phyloP scores from a whole-genome alignment of 139 green algal genomes.

The Pedinophyceae sp. region DNA sequence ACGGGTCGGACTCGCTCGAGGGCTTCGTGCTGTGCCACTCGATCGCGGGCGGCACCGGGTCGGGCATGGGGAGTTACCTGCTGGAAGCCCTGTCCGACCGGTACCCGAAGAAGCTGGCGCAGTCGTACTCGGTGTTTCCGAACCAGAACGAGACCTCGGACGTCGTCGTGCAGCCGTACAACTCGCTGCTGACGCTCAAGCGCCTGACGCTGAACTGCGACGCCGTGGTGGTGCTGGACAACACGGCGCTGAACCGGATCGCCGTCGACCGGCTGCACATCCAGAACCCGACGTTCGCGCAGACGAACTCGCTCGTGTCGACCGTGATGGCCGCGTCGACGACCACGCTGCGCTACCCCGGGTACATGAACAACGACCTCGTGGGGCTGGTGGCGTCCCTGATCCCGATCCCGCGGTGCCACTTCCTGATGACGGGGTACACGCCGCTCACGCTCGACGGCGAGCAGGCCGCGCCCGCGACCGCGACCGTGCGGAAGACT shows the following conservation, averaged over 20 bases:
- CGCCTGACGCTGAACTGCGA: conserved; percentile 82
- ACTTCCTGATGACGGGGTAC: conserved; percentile 96
- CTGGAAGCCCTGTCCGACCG: conserved; percentile 89
- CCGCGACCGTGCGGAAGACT: conserved; percentile 59
- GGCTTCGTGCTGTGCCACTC: conserved; percentile 94
- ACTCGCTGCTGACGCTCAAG: conserved; percentile 94
- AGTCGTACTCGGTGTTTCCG: conserved; percentile 95
- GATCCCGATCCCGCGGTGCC: conserved; percentile 86
- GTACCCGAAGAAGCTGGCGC: conserved; percentile 91
- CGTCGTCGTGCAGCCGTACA: conserved; percentile 99
- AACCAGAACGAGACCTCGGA: conserved; percentile 89
- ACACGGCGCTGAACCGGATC: conserved; percentile 73
- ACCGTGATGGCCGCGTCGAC: conserved; percentile 97
- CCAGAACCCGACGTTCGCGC: conserved; percentile 32
- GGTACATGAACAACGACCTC: conserved; percentile 99
- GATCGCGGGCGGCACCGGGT: conserved; percentile 92
- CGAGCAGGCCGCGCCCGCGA: conserved; percentile 10
- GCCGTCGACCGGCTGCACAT: conserved; percentile 47
- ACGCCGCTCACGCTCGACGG: conserved; percentile 75
- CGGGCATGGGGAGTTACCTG: conserved; percentile 92
- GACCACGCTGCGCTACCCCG: conserved; percentile 66
- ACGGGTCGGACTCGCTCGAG: conserved; percentile 92
- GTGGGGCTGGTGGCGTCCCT: conserved; percentile 85
- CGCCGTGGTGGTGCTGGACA: conserved; percentile 80
- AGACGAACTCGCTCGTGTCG: conserved; percentile 91